Base-by-base conservation (phyloP, 2,329 filamentous ascomycete species). In the Ascochyta lentis region DNA sequence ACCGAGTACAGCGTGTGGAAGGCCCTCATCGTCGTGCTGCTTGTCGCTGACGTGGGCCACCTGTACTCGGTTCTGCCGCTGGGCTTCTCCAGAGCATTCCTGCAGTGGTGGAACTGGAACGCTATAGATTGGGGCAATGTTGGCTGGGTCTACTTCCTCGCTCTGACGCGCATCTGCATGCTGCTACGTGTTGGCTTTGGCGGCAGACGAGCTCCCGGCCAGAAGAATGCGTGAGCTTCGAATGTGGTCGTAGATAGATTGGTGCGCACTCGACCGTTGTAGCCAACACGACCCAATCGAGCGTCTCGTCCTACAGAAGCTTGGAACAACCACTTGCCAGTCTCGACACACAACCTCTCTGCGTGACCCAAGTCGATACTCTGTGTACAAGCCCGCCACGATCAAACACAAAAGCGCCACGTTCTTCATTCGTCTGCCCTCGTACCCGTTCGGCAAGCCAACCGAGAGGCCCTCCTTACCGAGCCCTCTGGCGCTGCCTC, bases 11-110 rank as follows among this genome's bases (percentile, higher is more conserved):
- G 80, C 23, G 89, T 94, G 54, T 94, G 90, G 90, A 81, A 79
- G 61, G 80, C 84, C 1, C 80, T 93, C 24, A 78, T 93, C 4
- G 76, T 88, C 41, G 86, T 83, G 34, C 77, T 93, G 55, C 80
- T 93, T 29, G 72, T 93, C 15, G 90, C 89, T n/a, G 90, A 94
- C 73, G 72, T 92, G 31, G 90, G 90, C 3, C 90, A 93, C 73
- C 76, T 93, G 51, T 90, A 87, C 74, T 86, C 86, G 33, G 81
- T 92, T 56, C 77, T 79, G 33, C 78, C 78, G 26, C 78, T 89
- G 27, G 90, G 89, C 0, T 61, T 71, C 12, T 75, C 77, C 8
- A 41, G 53, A 37, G 78, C 91, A n/a, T 91, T 89, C 74, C 90
- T 85, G 81, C 79, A 85, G 61, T 78, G 84, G 26, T 66, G 75